Conservation (phyloP, 495 filamentous ascomycete species). For the Neohortaea acidophila region DNA sequence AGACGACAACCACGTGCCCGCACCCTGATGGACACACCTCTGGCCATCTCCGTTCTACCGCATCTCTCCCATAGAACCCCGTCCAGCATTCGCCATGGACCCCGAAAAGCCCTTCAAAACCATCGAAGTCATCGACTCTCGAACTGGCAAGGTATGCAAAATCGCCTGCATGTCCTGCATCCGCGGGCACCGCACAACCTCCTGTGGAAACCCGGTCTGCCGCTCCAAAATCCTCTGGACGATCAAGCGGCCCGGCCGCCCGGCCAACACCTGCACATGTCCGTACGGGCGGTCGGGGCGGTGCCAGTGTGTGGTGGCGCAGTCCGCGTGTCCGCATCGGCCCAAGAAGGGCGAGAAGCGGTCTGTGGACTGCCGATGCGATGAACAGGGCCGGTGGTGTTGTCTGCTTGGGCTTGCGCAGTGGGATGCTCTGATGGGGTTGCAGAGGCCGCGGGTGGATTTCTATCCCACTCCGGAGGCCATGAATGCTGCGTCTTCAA, state of each 20-base stretch:
- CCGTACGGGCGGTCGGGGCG: constrained; percentile 12
- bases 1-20: too few relatives aligned
- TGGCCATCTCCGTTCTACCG: too few relatives aligned
- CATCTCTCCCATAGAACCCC: too few relatives aligned
- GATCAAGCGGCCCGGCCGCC: constrained; percentile 16
- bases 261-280: constrained; percentile 17
- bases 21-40: too few relatives aligned
- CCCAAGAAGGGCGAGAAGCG: constrained; percentile 17
- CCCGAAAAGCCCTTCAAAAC: constrained; percentile 17
- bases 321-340: constrained; percentile 12
- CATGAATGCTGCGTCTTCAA: constrained; percentile 2
- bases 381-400: constrained; percentile 16
- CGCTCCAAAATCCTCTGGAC: constrained; percentile 17
- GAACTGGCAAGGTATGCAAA: constrained; percentile 14
- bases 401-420: constrained; percentile 11
- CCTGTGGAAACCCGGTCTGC: constrained; percentile 16
- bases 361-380: constrained; percentile 14
- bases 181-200: constrained; percentile 16
- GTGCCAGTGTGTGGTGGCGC: constrained; percentile 16
- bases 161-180: constrained; percentile 19
- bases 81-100: constrained; percentile 14
- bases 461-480: constrained; percentile 11
- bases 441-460: constrained; percentile 10
- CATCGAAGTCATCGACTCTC: constrained; percentile 16
- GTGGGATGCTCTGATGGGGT: constrained; percentile 7